phyloP scores from a whole-genome alignment of 2,329 filamentous ascomycete species.

The Colletotrichum sp. region DNA sequence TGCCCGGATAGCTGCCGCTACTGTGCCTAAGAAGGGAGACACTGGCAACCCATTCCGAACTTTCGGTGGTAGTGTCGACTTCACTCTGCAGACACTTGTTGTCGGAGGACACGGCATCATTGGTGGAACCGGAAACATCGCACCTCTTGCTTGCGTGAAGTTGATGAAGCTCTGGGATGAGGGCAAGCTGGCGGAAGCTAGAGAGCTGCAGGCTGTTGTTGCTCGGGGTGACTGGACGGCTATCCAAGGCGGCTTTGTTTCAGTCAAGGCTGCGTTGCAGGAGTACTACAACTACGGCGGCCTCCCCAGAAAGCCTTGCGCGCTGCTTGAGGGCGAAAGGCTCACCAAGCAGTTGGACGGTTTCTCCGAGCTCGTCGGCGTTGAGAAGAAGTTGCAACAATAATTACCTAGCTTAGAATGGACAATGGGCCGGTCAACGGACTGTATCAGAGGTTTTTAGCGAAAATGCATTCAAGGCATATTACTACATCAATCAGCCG shows the following conservation, averaged over 20 bases:
- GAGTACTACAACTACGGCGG: constrained; percentile 70
- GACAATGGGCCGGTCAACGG: no score
- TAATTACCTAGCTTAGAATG: not conserved
- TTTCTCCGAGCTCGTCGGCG: constrained; percentile 31
- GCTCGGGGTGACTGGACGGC: constrained; percentile 73
- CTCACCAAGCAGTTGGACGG: constrained; percentile 28
- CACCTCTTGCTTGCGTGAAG: constrained; percentile 67
- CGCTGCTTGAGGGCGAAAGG: constrained; percentile 29
- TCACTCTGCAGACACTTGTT: constrained; percentile 72
- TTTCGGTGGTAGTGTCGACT: constrained; percentile 76
- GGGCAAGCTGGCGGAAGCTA: constrained; percentile 63
- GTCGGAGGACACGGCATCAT: constrained; percentile 76
- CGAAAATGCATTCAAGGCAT: not conserved
- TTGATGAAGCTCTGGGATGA: constrained; percentile 64
- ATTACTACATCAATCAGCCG: not conserved
- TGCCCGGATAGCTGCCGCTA: constrained; percentile 49
- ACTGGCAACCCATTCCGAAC: constrained; percentile 59
- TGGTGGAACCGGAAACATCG: constrained; percentile 73
- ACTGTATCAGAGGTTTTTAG: not conserved
- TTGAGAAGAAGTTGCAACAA: constrained; percentile 24
- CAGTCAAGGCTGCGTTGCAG: constrained; percentile 70
- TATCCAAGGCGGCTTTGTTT: constrained; percentile 72
- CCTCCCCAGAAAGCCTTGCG: constrained; percentile 56
- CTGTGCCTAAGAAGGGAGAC: constrained; percentile 15
- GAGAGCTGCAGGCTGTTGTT: constrained; percentile 66